phyloP scores from a whole-genome alignment of 768 basidiomycete genomes.

The Rhodotorula graminis region DNA sequence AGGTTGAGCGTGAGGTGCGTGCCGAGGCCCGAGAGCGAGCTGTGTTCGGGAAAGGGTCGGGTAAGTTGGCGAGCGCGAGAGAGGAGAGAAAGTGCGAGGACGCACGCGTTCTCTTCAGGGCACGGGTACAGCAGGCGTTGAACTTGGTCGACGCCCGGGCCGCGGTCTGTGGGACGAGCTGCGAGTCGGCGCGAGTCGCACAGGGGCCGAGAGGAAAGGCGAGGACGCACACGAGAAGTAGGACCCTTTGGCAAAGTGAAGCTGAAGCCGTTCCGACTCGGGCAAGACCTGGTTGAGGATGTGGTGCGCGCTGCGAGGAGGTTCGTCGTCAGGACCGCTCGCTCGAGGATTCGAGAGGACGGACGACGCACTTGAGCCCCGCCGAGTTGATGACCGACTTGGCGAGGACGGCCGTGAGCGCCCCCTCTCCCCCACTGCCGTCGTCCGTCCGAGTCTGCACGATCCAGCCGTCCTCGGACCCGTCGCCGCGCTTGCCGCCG shows the following conservation, averaged over 20 bases:
- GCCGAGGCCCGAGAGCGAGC: conserved; percentile 71
- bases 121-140: conserved; percentile 86
- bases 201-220: not conserved
- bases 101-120: conserved; percentile 52
- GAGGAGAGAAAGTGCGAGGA: not conserved
- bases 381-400: conserved; percentile 75
- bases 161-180: conserved; percentile 52
- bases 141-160: conserved; percentile 65
- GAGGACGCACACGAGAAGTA: conserved; percentile 62
- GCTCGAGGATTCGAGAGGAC: not conserved
- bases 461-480: conserved; percentile 70
- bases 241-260: conserved; percentile 76
- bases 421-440: conserved; percentile 40
- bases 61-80: not conserved
- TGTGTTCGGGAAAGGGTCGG: not conserved
- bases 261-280: conserved; percentile 37
- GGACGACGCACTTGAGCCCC: conserved; percentile 59
- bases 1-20: conserved; percentile 79
- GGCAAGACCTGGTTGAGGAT: conserved; percentile 41
- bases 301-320: conserved; percentile 37
- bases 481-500: conserved; percentile 43
- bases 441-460: conserved; percentile 67
- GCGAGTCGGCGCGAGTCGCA: not conserved
- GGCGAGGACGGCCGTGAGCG: conserved; percentile 62
- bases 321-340: not conserved